A percentile compares a stretch with the other conserved stretches of the same genome.
Evolutionary conservation across 352 stramenopile genomes (phyloP).

Genomic region (Globisporangium parvum): DNA sequence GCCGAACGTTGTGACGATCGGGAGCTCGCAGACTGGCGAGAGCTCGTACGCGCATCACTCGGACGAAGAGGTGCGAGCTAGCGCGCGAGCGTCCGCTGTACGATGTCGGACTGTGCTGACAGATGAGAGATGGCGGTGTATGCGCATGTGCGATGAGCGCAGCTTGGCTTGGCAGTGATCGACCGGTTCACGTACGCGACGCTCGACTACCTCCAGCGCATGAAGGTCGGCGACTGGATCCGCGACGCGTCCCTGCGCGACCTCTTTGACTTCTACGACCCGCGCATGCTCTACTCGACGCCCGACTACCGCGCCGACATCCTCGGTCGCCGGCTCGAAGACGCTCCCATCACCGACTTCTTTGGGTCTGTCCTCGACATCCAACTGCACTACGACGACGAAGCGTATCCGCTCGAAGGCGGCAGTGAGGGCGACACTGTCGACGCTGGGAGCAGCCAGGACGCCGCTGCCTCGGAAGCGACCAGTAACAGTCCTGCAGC

Average conservation of each 20-base stretch:
- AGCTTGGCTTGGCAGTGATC: constrained; percentile 84
- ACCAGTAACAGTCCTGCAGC: background rate
- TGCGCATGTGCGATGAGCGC: background rate
- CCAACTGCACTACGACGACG: constrained; percentile 60
- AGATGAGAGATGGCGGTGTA: background rate
- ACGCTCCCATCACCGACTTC: constrained; percentile 84
- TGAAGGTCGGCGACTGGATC: constrained; percentile 76
- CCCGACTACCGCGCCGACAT: constrained; percentile 75
- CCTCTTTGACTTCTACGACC: constrained; percentile 81
- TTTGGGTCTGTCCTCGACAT: constrained; percentile 85
- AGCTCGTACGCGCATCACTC: constrained; percentile 95
- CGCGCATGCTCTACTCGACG: constrained; percentile 76
- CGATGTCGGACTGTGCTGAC: background rate
- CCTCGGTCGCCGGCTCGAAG: constrained; percentile 57
- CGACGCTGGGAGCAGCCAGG: background rate
- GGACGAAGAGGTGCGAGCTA: constrained; percentile 49
- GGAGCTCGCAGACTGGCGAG: constrained; percentile 87
- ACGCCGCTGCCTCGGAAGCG: background rate
- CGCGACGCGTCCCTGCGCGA: constrained; percentile 56
- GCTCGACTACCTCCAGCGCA: constrained; percentile 82
- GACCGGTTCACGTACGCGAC: constrained; percentile 88
- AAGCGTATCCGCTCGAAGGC: constrained; percentile 66
- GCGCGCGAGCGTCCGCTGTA: no score
- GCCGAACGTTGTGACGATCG: constrained; percentile 91
- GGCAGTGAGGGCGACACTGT: background rate